phyloP scores from a whole-genome alignment of 2,329 filamentous ascomycete genomes.

The Fusarium drepaniforme region DNA sequence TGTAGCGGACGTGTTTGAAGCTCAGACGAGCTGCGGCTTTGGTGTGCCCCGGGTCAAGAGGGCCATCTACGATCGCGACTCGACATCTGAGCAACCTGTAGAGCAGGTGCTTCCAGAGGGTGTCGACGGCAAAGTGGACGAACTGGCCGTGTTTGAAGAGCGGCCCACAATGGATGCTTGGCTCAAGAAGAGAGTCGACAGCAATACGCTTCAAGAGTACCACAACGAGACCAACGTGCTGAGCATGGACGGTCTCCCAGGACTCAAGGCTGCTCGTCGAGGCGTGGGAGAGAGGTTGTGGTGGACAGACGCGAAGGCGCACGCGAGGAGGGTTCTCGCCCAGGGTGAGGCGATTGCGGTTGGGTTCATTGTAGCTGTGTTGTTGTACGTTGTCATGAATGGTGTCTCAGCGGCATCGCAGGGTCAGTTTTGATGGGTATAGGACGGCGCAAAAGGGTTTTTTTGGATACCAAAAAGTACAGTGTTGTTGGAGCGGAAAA shows the following conservation, averaged over 20 bases:
- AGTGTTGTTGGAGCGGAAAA: conserved; percentile 31
- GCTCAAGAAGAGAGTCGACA: conserved; percentile 61
- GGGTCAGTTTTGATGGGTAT: conserved; percentile 30
- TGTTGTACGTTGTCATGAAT: conserved; percentile 46
- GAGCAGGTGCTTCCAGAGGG: conserved; percentile 44
- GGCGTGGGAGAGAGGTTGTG: conserved; percentile 61
- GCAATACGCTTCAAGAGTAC: conserved; percentile 65
- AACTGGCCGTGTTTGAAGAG: conserved; percentile 61
- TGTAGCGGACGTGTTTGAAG: conserved; percentile 71
- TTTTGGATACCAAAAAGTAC: conserved; percentile 42
- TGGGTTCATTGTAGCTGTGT: conserved; percentile 49
- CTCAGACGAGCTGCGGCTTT: conserved; percentile 76
- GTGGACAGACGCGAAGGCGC: conserved; percentile 53
- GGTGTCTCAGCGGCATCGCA: conserved; percentile 34
- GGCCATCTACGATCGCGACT: conserved; percentile 50
- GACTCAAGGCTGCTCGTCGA: conserved; percentile 65
- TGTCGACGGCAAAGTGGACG: conserved; percentile 44
- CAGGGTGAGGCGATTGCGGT: conserved; percentile 49
- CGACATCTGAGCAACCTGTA: conserved; percentile 32
- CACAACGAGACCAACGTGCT: conserved; percentile 66
- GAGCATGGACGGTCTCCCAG: conserved; percentile 71
- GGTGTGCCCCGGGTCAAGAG: conserved; percentile 68
- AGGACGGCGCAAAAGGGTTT: conserved; percentile 38
- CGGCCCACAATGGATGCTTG: conserved; percentile 68
- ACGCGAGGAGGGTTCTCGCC: conserved; percentile 40